Evolutionary conservation across 441 rosid genomes (phyloP).

Genomic region (Brassica balearica): DNA sequence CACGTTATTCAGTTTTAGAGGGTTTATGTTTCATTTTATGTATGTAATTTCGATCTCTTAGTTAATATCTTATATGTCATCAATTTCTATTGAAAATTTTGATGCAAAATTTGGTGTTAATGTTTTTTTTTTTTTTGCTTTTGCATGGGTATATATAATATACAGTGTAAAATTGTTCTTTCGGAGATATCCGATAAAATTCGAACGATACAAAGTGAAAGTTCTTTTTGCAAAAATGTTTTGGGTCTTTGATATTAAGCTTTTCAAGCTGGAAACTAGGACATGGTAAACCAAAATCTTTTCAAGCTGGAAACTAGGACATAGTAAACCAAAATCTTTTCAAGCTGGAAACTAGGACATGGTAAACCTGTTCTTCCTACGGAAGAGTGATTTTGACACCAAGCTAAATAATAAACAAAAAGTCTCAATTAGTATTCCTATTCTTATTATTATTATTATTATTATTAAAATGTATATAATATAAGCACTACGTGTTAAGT

Average conservation of each 20-base stretch:
- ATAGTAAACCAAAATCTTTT: background rate
- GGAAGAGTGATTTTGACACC: conserved; percentile 23
- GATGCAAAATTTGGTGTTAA: background rate
- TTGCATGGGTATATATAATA: background rate
- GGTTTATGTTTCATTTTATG: background rate
- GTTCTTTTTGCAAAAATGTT: background rate
- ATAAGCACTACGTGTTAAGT: conserved; percentile 24
- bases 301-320: background rate
- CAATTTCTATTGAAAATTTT: background rate
- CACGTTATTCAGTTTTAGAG: background rate
- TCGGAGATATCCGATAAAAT: background rate
- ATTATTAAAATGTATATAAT: conserved; percentile 15
- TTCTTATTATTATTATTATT: background rate
- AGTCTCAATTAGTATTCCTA: conserved; percentile 4
- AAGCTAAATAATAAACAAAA: conserved; percentile 3
- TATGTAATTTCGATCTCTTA: background rate
- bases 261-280: background rate
- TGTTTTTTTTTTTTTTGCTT: background rate
- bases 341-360: conserved; percentile 3
- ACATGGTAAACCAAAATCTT: conserved; percentile 6
- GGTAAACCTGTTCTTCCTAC: background rate
- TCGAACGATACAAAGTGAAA: background rate
- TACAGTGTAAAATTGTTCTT: background rate
- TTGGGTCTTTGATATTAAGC: background rate
- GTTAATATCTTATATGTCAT: background rate